Evolutionary conservation across 2,329 filamentous ascomycete genomes (phyloP).

Genomic region (Cadophora sp.): DNA sequence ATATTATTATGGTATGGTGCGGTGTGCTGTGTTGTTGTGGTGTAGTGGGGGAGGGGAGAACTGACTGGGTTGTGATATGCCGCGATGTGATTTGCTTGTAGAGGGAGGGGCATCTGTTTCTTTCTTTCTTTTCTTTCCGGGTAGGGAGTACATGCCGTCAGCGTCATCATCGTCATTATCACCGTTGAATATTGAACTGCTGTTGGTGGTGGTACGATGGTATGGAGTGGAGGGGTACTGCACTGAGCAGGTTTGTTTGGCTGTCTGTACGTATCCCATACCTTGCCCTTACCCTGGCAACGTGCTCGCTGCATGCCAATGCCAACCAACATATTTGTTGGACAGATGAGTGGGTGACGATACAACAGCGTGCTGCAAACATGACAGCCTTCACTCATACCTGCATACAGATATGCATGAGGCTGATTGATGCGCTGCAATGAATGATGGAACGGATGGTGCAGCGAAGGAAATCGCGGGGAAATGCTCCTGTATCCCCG

Average conservation of each 20-base stretch:
- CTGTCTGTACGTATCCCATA: not conserved
- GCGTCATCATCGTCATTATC: not conserved
- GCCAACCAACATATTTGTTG: no score
- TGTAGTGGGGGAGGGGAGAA: no score
- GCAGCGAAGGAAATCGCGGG: not conserved
- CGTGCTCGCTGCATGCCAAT: no score
- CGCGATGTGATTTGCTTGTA: no score
- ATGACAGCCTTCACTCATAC: not conserved
- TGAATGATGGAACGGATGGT: not conserved
- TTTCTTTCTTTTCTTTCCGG: no score
- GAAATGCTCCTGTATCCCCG: not conserved
- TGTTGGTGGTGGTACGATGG: conserved; percentile 5
- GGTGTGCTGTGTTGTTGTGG: not conserved
- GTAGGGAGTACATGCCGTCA: not conserved
- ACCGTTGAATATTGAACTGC: not conserved
- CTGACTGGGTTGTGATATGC: no score
- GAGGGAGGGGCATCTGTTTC: no score
- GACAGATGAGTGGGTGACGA: not conserved
- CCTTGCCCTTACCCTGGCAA: no score
- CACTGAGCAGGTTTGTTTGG: not conserved
- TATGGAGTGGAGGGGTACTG: not conserved
- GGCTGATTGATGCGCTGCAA: not conserved
- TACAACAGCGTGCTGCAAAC: no score
- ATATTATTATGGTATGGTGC: not conserved
- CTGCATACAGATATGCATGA: not conserved